phyloP scores from a whole-genome alignment of 139 green algal species.

The Yamagishiella unicocca region DNA sequence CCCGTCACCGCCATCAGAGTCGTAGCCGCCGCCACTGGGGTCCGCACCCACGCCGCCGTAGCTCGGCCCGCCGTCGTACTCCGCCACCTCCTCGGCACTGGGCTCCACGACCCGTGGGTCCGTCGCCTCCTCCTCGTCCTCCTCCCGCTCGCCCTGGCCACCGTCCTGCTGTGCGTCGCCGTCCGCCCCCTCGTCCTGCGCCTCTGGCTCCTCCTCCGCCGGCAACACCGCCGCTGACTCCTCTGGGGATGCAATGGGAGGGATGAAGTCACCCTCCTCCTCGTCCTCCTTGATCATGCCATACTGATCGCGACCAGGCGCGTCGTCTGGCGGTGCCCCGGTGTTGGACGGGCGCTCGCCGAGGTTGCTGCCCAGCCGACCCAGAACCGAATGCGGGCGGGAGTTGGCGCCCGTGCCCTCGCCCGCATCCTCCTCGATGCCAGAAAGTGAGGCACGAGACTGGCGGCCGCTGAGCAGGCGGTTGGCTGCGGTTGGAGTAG shows the following conservation, averaged over 20 bases:
- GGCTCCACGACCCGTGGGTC: slow-evolving; percentile 1
- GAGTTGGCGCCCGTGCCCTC: neutral
- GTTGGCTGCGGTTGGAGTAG: neutral
- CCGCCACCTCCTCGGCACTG: slow-evolving; percentile 17
- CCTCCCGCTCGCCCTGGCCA: neutral
- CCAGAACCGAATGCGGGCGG: neutral
- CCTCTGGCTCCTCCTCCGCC: neutral
- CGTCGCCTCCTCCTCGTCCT: neutral
- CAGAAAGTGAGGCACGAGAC: neutral
- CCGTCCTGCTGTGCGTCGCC: neutral
- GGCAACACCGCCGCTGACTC: no score
- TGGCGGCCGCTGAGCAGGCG: neutral
- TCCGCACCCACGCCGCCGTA: neutral
- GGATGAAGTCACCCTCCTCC: neutral
- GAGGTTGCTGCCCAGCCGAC: neutral
- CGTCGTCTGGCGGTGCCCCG: neutral
- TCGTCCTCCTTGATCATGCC: neutral
- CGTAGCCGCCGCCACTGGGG: neutral
- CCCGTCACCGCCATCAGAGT: neutral
- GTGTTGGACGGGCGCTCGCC: neutral
- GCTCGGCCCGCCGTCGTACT: neutral
- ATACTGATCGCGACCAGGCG: slow-evolving; percentile 11
- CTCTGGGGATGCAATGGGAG: no score
- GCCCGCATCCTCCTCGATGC: slow-evolving; percentile 33
- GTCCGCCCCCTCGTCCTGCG: neutral